These are phyloP conservation scores for Sarocladium oryzae DNA, from an alignment of 2,329 filamentous ascomycete species.

Conservation along the genomic window DNA sequence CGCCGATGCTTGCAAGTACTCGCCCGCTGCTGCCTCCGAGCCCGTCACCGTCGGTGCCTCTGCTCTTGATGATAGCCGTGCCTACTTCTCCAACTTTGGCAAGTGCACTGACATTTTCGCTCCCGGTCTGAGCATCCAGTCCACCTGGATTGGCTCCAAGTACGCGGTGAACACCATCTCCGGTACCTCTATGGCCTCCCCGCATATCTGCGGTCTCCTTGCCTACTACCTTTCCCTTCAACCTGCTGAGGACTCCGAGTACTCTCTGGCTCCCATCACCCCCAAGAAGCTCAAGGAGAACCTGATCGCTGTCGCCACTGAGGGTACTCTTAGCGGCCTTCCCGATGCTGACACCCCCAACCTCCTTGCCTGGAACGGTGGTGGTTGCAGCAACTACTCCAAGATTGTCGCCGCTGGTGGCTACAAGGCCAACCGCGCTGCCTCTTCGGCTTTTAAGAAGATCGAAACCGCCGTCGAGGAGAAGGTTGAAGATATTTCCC, in stretches of 20 bases:
- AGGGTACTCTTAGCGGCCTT: conserved; percentile 71
- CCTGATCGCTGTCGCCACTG: conserved; percentile 76
- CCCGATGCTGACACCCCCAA: conserved; percentile 76
- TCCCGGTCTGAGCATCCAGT: conserved; percentile 91
- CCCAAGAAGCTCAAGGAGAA: conserved; percentile 90
- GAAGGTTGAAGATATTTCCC: conserved; percentile 52
- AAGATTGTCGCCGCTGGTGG: conserved; percentile 69
- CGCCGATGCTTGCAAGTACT: conserved; percentile 98
- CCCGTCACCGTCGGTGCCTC: conserved; percentile 95
- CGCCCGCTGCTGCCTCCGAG: conserved; percentile 74
- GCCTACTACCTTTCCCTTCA: conserved; percentile 98
- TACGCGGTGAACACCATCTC: conserved; percentile 98
- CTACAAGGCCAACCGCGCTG: conserved; percentile 53
- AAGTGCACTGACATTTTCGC: conserved; percentile 99
- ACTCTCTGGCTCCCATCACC: conserved; percentile 80
- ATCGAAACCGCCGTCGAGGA: conserved; percentile 54
- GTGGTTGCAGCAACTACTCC: conserved; percentile 85
- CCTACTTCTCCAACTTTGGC: conserved; percentile 99
- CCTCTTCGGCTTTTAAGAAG: conserved; percentile 43
- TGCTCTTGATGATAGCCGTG: conserved; percentile 87
- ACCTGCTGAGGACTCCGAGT: conserved; percentile 83
- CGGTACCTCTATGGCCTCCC: conserved; percentile 98
- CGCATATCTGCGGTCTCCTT: conserved; percentile 90
- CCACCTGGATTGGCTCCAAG: conserved; percentile 97
- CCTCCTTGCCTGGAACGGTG: conserved; percentile 98